A percentile compares a stretch with the other conserved stretches of the same genome.
These are phyloP conservation scores for Trypanosoma platydactyli DNA, from an alignment of 208 protist species.

Conservation along the genomic window DNA sequence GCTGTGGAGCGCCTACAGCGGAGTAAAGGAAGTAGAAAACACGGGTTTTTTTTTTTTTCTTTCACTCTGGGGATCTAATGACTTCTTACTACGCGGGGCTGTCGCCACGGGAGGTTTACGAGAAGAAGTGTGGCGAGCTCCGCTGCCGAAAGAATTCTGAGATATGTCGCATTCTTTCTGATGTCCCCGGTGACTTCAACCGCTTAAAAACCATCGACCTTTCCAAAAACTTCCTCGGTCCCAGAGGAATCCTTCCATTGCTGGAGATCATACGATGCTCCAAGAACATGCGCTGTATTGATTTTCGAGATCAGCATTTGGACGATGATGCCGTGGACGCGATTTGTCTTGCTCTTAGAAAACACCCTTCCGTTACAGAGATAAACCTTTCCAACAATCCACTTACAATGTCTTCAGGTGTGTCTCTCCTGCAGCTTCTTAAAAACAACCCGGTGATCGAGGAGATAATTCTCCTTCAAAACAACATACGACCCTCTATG, in stretches of 20 bases:
- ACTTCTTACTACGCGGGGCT: conserved; percentile 50
- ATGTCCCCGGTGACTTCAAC: conserved; percentile 66
- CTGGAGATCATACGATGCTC: conserved; percentile 73
- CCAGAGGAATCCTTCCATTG: conserved; percentile 73
- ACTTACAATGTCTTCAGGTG: conserved; percentile 66
- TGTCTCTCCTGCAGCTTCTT: conserved; percentile 64
- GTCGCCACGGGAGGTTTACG: conserved; percentile 79
- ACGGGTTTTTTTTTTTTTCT: neutral
- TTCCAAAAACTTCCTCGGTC: conserved; percentile 85
- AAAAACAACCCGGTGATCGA: conserved; percentile 62
- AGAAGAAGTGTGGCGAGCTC: conserved; percentile 62
- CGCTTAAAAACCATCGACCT: conserved; percentile 64
- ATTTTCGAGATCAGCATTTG: conserved; percentile 67
- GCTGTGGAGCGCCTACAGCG: too few species aligned
- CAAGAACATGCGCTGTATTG: conserved; percentile 41
- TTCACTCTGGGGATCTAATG: conserved; percentile 10
- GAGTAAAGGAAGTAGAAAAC: neutral
- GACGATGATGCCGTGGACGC: conserved; percentile 56
- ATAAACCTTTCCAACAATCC: conserved; percentile 86
- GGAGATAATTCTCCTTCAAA: conserved; percentile 67
- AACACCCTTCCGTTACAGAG: conserved; percentile 60
- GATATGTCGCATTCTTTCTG: conserved; percentile 45
- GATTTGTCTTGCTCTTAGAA: conserved; percentile 49
- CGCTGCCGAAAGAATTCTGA: conserved; percentile 66
- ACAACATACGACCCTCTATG: conserved; percentile 48